Percentiles rank a stretch among this genome's conserved stretches.
phyloP scores from a whole-genome alignment of 441 rosid species.

The Pelargonium myrrhifolium region DNA sequence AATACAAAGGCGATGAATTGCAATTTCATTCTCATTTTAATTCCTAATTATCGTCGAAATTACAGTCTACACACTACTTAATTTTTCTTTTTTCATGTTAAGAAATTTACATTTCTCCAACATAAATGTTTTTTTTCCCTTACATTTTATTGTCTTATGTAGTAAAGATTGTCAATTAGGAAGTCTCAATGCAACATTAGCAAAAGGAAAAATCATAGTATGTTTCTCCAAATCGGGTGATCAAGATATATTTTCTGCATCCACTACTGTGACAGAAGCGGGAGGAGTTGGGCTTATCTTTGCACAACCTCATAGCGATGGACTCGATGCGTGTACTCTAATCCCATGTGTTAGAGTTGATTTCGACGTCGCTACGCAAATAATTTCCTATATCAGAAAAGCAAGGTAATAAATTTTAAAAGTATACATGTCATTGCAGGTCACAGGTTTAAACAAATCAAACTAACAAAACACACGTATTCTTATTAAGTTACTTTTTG shows the following conservation, averaged over 20 bases:
- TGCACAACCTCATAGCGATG: slow-evolving; percentile 21
- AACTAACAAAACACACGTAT: no score
- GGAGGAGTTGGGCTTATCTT: slow-evolving; percentile 36
- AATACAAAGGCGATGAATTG: no score
- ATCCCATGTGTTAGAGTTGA: slow-evolving; percentile 36
- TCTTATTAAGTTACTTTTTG: no score
- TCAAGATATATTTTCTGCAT: slow-evolving; percentile 20
- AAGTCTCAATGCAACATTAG: slow-evolving; percentile 33
- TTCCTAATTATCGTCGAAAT: no score
- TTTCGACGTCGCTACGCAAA: slow-evolving; percentile 30
- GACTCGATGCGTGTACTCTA: slow-evolving; percentile 16
- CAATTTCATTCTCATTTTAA: no score
- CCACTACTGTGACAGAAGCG: slow-evolving; percentile 22
- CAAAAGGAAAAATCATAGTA: slow-evolving; percentile 34
- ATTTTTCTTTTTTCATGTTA: no score
- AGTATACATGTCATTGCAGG: no score
- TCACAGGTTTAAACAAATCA: no score
- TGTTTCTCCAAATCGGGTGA: slow-evolving; percentile 25
- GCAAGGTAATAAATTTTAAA: slow-evolving; percentile 15
- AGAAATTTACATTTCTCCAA: no score
- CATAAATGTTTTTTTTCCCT: no score
- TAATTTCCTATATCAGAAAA: slow-evolving; percentile 33
- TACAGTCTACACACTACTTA: no score
- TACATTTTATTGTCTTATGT: no score
- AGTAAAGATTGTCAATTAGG: slow-evolving; percentile 28